Percentiles rank a stretch among this genome's conserved stretches.
phyloP scores from a whole-genome alignment of 1,139 yeast genomes.

The Blastobotrys buckinghamii region DNA sequence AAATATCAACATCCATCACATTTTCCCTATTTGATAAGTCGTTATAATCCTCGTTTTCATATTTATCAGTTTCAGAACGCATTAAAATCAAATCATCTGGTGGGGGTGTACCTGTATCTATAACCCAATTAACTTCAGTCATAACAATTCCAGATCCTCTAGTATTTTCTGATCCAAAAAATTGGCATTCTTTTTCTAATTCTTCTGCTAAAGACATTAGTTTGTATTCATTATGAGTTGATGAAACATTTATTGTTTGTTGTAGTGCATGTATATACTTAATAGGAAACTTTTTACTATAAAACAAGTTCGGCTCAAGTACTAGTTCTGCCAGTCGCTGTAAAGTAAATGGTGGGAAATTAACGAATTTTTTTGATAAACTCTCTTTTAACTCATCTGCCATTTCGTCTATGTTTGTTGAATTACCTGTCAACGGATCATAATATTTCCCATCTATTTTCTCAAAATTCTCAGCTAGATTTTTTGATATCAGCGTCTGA shows the following conservation, averaged over 20 bases:
- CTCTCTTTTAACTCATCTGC: slow-evolving; percentile 22
- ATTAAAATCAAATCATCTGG: not conserved
- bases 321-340: slow-evolving; percentile 52
- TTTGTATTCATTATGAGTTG: slow-evolving; percentile 30
- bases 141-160: slow-evolving; percentile 17
- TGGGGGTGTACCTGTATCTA: slow-evolving; percentile 27
- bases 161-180: not conserved
- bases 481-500: not conserved
- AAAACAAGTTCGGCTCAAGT: slow-evolving; percentile 38
- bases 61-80: not conserved
- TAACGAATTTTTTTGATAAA: slow-evolving; percentile 31
- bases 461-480: not conserved
- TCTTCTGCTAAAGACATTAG: slow-evolving; percentile 18
- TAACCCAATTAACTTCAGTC: slow-evolving; percentile 29
- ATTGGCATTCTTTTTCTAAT: slow-evolving; percentile 16
- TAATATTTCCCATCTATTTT: not conserved
- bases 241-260: slow-evolving; percentile 32
- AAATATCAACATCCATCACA: not conserved
- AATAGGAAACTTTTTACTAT: slow-evolving; percentile 31
- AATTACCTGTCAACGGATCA: slow-evolving; percentile 25
- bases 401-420: slow-evolving; percentile 23
- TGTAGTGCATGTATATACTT: slow-evolving; percentile 38
- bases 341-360: slow-evolving; percentile 54
- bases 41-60: not conserved
- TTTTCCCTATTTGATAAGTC: not conserved